Evolutionary conservation across 306 rosid genomes (phyloP), one percentile per base, ranked within the genome.

Genomic region (Hippophae gyantsensis): DNA sequence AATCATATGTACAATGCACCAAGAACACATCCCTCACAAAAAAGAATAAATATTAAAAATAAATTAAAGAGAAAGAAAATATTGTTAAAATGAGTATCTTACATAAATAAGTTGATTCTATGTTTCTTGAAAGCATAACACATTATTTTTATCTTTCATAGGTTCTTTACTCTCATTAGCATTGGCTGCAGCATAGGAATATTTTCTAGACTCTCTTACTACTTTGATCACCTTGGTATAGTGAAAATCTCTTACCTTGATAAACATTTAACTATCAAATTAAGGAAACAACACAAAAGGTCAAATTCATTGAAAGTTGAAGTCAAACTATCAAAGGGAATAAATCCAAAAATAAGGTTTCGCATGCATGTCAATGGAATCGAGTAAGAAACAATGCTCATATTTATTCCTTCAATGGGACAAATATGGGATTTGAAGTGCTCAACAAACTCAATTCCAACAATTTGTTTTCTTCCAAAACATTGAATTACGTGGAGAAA

Each of bases 371-470:
- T 48, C 25, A 7, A 60, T 40, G 70, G 12, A 61, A 55, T 56
- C 42, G 42, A 18, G 52, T 25, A 42, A 63, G 48, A 68, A 63
- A 25, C 18, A 59, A 74, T 47, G 14, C 96, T 81, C 78, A 92
- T 95, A 42, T 95, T 82, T 75, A 92, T 66, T 62, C 89, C 98
- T 76, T 87, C 98, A 69, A 92, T 92, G 59, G 98, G 95, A 78
- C 95, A 96, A 45, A 92, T 86, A 69, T 92, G 98, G 60, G 99
- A 88, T 69, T 89, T 81, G 69, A 87, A 92, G 74, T 92, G 99
- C 69, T 92, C 87, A 38, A 96, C 99, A 69, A 92, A 92, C 81
- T 92, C 99, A 23, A 92, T 83, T 58, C 93, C 96, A 18, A 82
- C 40, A 41, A 93, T 75, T 75, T 67, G 88, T 77, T 77, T 88